Conservation (phyloP, 306 rosid genomes). For the Prunus fruticosa region DNA sequence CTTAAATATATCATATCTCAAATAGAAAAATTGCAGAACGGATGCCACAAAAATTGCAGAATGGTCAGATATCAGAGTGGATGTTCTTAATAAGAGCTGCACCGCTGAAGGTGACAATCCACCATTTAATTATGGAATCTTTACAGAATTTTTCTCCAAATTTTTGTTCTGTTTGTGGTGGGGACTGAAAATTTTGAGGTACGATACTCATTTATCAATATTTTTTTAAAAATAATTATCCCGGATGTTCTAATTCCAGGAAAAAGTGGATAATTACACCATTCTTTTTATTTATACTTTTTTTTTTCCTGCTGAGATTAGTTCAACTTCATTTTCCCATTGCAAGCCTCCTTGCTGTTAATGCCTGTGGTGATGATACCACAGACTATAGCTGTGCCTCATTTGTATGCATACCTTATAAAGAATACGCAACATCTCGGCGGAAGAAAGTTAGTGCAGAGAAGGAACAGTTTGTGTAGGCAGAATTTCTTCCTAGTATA, state of each 20-base stretch:
- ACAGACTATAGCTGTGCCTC: no score
- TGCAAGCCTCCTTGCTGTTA: no score
- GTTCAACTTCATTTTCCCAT: not conserved
- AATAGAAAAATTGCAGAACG: not conserved
- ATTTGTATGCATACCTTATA: no score
- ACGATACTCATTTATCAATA: slow-evolving; percentile 1
- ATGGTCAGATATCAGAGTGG: slow-evolving; percentile 25
- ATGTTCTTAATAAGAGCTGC: slow-evolving; percentile 45
- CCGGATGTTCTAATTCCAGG: not conserved
- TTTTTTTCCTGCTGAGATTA: not conserved
- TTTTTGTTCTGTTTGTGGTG: slow-evolving; percentile 56
- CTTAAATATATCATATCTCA: not conserved
- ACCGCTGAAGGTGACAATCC: slow-evolving; percentile 16
- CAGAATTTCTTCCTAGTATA: no score
- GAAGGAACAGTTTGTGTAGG: no score
- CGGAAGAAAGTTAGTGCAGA: no score
- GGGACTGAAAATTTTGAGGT: slow-evolving; percentile 50
- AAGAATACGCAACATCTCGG: no score
- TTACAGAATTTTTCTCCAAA: slow-evolving; percentile 53
- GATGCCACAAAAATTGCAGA: not conserved
- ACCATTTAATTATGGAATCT: slow-evolving; percentile 71
- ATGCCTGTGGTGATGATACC: no score
- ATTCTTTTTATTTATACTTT: no score
- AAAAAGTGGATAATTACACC: not conserved
- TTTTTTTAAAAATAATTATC: not conserved